phyloP scores from a whole-genome alignment of 176 grass and related monocot genomes.

The Zoysia japonica region DNA sequence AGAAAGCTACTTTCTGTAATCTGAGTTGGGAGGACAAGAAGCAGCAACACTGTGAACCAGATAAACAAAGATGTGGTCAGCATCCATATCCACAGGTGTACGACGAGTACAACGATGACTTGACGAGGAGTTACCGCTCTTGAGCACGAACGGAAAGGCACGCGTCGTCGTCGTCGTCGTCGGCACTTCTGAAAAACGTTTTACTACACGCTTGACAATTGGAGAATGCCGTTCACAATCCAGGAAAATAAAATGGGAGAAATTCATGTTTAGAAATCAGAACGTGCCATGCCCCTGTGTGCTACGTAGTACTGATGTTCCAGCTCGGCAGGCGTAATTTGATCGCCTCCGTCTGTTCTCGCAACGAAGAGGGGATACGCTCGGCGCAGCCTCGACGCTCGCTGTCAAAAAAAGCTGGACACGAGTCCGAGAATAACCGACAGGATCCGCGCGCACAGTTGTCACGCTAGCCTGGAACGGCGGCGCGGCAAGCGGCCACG shows the following conservation, averaged over 20 bases:
- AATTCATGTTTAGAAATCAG: too few species aligned
- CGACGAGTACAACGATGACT: not conserved
- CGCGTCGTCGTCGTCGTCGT: too few species aligned
- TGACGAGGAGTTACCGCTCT: not conserved
- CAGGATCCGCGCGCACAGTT: not conserved
- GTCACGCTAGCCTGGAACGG: not conserved
- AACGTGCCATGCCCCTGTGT: too few species aligned
- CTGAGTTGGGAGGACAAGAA: not conserved
- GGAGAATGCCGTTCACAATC: not conserved
- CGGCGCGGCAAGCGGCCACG: constrained; percentile 14
- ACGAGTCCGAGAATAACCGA: not conserved
- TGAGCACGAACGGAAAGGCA: not conserved
- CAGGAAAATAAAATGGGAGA: too few species aligned
- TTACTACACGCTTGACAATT: not conserved
- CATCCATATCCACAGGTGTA: too few species aligned
- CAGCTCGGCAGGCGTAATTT: too few species aligned
- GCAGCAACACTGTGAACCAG: too few species aligned
- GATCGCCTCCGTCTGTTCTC: too few species aligned
- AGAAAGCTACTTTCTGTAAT: too few species aligned
- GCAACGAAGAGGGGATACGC: too few species aligned
- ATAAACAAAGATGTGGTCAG: not conserved
- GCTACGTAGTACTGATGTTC: too few species aligned
- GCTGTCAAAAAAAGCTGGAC: not conserved
- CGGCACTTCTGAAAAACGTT: not conserved
- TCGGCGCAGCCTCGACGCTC: too few species aligned